These are phyloP conservation scores for Rhinocladiella similis DNA, from an alignment of 2,329 filamentous ascomycete genomes.

Conservation along the genomic window DNA sequence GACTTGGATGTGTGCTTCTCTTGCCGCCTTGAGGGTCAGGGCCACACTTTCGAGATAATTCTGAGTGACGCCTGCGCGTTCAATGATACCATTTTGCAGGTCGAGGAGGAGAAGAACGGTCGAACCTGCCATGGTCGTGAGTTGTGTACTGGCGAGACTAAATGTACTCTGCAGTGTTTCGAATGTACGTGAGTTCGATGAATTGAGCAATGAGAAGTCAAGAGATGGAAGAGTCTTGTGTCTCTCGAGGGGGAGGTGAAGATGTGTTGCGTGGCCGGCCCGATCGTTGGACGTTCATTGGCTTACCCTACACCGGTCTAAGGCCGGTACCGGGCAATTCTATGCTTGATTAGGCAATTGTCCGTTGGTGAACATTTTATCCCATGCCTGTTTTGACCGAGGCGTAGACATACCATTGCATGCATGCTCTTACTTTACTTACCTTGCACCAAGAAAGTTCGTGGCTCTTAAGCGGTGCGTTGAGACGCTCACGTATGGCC, in stretches of 20 bases:
- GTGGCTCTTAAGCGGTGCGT: background rate
- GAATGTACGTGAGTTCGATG: no score
- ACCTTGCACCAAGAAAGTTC: no score
- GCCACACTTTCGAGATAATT: constrained; percentile 3
- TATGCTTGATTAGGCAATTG: background rate
- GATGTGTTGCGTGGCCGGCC: background rate
- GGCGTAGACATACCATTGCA: no score
- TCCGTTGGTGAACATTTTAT: no score
- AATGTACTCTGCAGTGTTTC: no score
- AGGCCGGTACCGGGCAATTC: no score
- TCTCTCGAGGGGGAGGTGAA: background rate
- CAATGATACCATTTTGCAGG: constrained; percentile 9
- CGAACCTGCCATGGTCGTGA: background rate
- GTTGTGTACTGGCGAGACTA: background rate
- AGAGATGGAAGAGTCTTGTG: no score
- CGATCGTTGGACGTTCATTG: no score
- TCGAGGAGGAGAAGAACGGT: constrained; percentile 10
- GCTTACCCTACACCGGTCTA: no score
- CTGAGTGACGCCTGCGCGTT: background rate
- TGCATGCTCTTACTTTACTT: no score
- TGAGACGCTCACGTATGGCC: background rate
- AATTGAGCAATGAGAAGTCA: no score
- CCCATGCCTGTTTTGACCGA: no score
- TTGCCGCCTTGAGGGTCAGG: background rate
- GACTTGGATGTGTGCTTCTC: background rate